Evolutionary conservation across 257 asterid genomes (phyloP).

Genomic region (Fraxinus cuspidata): DNA sequence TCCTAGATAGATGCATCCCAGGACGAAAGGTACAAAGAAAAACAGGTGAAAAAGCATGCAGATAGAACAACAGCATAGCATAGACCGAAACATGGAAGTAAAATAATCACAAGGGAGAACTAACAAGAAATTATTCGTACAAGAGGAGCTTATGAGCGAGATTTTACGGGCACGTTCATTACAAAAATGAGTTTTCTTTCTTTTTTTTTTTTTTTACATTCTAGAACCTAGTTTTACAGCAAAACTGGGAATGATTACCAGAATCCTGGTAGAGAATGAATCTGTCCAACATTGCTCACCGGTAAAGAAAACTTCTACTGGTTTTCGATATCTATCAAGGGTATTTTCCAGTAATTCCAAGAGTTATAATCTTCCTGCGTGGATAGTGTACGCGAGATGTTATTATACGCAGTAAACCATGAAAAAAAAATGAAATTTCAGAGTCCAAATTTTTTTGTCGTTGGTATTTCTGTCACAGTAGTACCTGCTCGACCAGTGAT

Average conservation of each 20-base stretch:
- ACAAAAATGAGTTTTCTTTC: not conserved
- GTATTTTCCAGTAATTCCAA: conserved; percentile 58
- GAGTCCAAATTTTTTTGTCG: not conserved
- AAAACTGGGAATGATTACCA: not conserved
- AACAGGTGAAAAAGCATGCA: not conserved
- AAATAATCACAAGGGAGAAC: not conserved
- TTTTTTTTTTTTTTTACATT: not conserved
- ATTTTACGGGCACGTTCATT: not conserved
- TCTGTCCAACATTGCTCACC: not conserved
- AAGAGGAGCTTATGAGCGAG: not conserved
- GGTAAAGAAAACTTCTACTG: conserved; percentile 17
- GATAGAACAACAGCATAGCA: not conserved
- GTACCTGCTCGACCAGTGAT: conserved; percentile 91
- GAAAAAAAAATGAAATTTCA: not conserved
- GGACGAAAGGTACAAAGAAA: not conserved
- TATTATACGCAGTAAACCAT: not conserved
- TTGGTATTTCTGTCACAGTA: not conserved
- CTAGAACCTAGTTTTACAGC: not conserved
- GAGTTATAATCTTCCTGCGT: conserved; percentile 86
- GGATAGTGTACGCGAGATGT: not conserved
- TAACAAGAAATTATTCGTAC: not conserved
- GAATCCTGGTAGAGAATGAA: not conserved
- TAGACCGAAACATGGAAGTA: not conserved
- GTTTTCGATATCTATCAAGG: conserved; percentile 37
- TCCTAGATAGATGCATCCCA: not conserved